phyloP scores from a whole-genome alignment of 192 early-diverging fungal species.

The Backusella parvicylindrica region DNA sequence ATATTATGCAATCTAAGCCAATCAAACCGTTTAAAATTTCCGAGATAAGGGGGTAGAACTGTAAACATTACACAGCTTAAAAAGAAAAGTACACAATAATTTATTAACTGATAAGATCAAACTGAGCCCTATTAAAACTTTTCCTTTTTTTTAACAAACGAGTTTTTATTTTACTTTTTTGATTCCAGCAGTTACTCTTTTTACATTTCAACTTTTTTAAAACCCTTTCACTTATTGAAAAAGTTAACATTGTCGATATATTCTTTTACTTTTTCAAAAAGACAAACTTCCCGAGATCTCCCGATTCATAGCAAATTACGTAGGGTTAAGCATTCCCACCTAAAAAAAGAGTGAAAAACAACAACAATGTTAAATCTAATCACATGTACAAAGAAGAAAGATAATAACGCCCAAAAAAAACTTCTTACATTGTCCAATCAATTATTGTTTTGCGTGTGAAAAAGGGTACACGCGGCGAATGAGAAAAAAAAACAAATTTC shows the following conservation, averaged over 20 bases:
- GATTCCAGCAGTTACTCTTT: not conserved
- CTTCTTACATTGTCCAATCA: not conserved
- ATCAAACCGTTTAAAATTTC: not conserved
- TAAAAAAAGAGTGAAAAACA: not conserved
- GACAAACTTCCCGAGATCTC: not conserved
- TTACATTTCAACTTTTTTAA: not conserved
- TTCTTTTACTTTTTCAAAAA: not conserved
- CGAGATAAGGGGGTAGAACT: not conserved
- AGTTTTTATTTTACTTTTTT: not conserved
- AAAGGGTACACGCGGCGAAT: not conserved
- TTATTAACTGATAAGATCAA: not conserved
- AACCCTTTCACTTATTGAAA: not conserved
- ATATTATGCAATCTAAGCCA: conserved; percentile 14
- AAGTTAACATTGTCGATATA: not conserved
- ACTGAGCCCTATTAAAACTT: not conserved
- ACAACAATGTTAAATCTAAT: conserved; percentile 1
- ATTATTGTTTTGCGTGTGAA: not conserved
- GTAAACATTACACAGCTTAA: not conserved
- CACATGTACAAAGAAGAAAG: not conserved
- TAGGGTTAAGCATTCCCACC: not conserved
- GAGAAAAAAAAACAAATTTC: not conserved
- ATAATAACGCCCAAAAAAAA: not conserved
- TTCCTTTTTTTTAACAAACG: not conserved
- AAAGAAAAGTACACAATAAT: not conserved
- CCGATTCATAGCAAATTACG: not conserved